Evolutionary conservation across 2,329 filamentous ascomycete species (phyloP), one percentile per base, ranked within the genome.

Genomic region (Leptoxyphium fumago): DNA sequence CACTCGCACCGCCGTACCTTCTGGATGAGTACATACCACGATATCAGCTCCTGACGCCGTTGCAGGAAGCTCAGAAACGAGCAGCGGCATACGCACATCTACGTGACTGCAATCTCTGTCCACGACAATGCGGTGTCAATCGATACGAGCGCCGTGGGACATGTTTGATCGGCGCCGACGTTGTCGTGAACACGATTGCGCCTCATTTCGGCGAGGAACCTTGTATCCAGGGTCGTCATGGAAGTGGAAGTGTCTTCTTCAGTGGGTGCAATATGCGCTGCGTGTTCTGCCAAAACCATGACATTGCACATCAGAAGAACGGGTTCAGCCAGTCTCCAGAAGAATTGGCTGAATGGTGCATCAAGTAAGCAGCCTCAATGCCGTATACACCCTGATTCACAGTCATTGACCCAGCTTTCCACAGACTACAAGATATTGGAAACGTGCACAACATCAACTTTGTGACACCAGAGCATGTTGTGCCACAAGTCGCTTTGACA

Each of bases 391-490:
- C 21, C 4, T 26, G 21, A 26, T 26, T 7, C 21, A 26, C 21
- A 26, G 21, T 7, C 21, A 26, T 26, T 26, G 21, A 26, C 21
- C 21, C 32, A 15, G 3, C 32, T 36, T 13, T 36, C 3, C 32
- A 36, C 32, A 36, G 32, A 64, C 66, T 93, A 38, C 84, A 91
- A 59, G 71, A 84, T 26, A 73, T 84, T 2, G 85, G 84, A n/a
- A 66, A 72, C 8, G 82, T 85, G n/a, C 84, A 93, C 66, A 91
- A 91, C 59, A 88, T 93, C 69, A 91, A 94, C 60, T 75, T 89
- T 17, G 75, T 93, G 46, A 93, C 84, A 0, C 84, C 85, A 0
- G 85, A 93, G 58, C 86, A 93, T 60, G 82, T 93, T 14, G 84
- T 87, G 3, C 84, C 85, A 0, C 85, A 91, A 59, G 82, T 91